Base-by-base conservation (phyloP, 305 asterid genomes). In the Ajuga reptans region DNA sequence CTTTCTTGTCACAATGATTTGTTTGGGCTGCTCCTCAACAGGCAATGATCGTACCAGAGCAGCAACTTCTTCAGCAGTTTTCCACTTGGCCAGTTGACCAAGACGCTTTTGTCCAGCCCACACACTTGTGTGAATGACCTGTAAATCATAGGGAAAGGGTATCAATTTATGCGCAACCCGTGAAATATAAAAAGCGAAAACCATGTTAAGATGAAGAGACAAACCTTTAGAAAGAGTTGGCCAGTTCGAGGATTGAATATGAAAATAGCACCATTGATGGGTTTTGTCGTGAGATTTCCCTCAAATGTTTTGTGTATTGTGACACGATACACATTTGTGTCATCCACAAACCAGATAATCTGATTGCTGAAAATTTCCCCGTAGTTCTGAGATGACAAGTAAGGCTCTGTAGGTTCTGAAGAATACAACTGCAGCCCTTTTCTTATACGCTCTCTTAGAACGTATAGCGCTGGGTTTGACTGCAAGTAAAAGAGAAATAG, bases 51-150 rank as follows among this genome's bases (percentile, higher is more conserved):
- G 88, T 14, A 94, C 99, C 68, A 94, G 78, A 17, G 99, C 99
- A 85, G 99, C 99, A 68, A 91, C 99, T 78, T 94, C 99, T 82
- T 94, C 99, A 45, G 99, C 99, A 39, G 99, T 94, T 78, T 94
- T 94, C 99, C 99, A 94, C 88, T 94, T 94, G 33, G 99, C 99
- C 77, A 94, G 85, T 78, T 94, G 99, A 59, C 99, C 99, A 43
- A 91, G 92, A 43, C 99, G 96, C 80, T 94, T 94, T 79, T 94
- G 99, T 70, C 99, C 99, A 57, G 99, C 99, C 99, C 99, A 94
- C 29, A 94, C 99, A 62, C 99, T 94, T 41, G 99, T 94, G 80
- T 94, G 99, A 75, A 94, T 94, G 75, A 94, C 99, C 98, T 92
- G 86, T 52, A 74, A 72, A 46, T 36, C 14, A 5, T 21, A 69